phyloP scores from a whole-genome alignment of 805 yeast genomes.

The Pichia cephalocereana region DNA sequence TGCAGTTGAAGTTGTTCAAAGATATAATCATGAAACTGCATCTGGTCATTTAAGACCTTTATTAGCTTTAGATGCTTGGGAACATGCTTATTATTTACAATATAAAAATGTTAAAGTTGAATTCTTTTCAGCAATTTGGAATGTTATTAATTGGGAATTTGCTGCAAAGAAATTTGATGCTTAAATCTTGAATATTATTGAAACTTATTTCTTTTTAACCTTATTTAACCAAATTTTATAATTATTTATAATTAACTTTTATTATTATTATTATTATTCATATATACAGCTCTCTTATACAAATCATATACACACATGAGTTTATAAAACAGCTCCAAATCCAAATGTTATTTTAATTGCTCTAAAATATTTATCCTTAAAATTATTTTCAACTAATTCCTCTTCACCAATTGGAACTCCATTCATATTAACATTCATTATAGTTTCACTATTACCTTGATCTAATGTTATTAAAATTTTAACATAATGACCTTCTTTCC shows the following conservation, averaged over 20 bases:
- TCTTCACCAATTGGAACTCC: constrained; percentile 97
- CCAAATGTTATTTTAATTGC: constrained; percentile 91
- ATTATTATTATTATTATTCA: neutral
- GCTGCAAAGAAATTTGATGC: constrained; percentile 65
- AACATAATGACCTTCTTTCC: constrained; percentile 84
- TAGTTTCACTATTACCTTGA: constrained; percentile 81
- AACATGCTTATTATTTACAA: constrained; percentile 91
- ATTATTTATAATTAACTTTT: neutral
- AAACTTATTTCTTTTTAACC: neutral
- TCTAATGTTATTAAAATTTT: constrained; percentile 54
- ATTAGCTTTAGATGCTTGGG: constrained; percentile 94
- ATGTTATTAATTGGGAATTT: constrained; percentile 88
- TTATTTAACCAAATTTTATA: neutral
- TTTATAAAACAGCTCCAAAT: constrained; percentile 78
- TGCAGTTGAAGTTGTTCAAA: constrained; percentile 69
- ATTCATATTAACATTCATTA: constrained; percentile 63
- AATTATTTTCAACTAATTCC: constrained; percentile 73
- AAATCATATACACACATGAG: neutral
- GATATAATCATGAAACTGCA: constrained; percentile 82
- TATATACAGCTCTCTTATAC: neutral
- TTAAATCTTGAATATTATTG: neutral
- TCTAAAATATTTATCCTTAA: constrained; percentile 81
- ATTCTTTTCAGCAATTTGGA: constrained; percentile 91
- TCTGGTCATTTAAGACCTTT: constrained; percentile 61
- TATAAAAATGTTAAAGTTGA: constrained; percentile 87